A percentile compares a stretch with the other conserved stretches of the same genome.
phyloP scores from a whole-genome alignment of 768 basidiomycete species.

The button mushroom (Agaricus bisporus) region DNA sequence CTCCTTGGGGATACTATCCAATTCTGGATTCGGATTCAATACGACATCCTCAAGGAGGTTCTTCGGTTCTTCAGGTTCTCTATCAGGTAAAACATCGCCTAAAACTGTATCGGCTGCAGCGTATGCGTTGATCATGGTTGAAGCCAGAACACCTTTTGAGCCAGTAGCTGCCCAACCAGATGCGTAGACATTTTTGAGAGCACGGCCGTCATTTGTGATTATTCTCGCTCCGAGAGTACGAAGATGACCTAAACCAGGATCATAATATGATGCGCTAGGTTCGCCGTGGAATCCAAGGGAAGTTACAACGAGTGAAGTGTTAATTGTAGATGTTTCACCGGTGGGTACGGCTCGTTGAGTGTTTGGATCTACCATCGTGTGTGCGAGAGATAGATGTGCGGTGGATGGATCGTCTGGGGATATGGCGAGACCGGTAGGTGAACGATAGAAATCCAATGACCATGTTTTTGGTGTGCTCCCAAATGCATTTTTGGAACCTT shows the following conservation, averaged over 20 bases:
- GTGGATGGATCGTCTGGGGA: conserved; percentile 17
- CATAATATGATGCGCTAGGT: conserved; percentile 51
- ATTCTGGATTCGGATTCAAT: conserved; percentile 30
- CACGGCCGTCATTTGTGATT: conserved; percentile 27
- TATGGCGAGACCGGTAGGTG: conserved; percentile 46
- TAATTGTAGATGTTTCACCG: conserved; percentile 40
- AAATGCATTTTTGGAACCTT: conserved; percentile 48
- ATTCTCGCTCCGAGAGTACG: conserved; percentile 49
- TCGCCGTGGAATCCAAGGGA: conserved; percentile 84
- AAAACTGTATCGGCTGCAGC: conserved; percentile 68
- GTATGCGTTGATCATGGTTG: conserved; percentile 92
- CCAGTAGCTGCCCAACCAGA: conserved; percentile 93
- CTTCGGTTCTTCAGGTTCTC: conserved; percentile 3
- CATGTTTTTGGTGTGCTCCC: conserved; percentile 60
- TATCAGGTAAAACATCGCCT: conserved; percentile 36
- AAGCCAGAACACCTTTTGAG: conserved; percentile 85
- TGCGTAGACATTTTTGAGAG: conserved; percentile 68
- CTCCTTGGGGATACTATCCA: conserved; percentile 44
- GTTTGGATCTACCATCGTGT: conserved; percentile 50
- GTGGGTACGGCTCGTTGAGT: conserved; percentile 48
- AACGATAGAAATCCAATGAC: conserved; percentile 78
- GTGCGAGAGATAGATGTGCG: conserved; percentile 48
- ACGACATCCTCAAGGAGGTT: conserved; percentile 9
- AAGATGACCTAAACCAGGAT: conserved; percentile 48
- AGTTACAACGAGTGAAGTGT: conserved; percentile 78